Conservation (phyloP, 108 stramenopile genomes). For the Aurantiochytrium sp. region DNA sequence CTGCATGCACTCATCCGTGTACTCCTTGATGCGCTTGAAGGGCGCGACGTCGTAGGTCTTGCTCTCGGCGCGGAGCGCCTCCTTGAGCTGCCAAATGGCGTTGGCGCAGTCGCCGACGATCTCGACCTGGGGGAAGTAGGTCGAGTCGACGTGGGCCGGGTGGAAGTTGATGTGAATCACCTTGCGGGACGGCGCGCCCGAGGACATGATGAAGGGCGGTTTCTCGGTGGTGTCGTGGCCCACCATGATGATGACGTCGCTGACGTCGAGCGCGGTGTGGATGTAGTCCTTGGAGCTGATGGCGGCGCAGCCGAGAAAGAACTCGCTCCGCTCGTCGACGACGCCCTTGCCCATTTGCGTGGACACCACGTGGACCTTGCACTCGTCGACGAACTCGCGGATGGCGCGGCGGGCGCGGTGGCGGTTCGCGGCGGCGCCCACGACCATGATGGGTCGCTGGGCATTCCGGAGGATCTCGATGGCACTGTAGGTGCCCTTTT, state of each 20-base stretch:
- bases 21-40: conserved; percentile 36
- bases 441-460: conserved; percentile 33
- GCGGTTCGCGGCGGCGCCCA: conserved; percentile 43
- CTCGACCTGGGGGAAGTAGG: conserved; percentile 24
- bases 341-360: conserved; percentile 47
- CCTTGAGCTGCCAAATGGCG: conserved; percentile 36
- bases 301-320: conserved; percentile 33
- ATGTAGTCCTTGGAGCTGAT: conserved; percentile 29
- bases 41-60: neutral
- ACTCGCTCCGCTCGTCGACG: conserved; percentile 23
- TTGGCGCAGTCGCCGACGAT: conserved; percentile 42
- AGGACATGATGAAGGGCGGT: conserved; percentile 37
- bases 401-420: conserved; percentile 32
- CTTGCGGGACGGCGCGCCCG: neutral
- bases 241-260: conserved; percentile 35
- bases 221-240: conserved; percentile 44
- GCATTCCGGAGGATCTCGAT: conserved; percentile 3
- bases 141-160: conserved; percentile 28
- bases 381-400: conserved; percentile 35
- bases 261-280: conserved; percentile 35
- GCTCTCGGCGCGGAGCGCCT: conserved; percentile 7
- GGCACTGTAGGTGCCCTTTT: conserved; percentile 28
- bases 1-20: neutral
- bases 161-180: conserved; percentile 39
- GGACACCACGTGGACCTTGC: neutral